phyloP scores from a whole-genome alignment of 306 rosid genomes.

The Hippophae tibetana region DNA sequence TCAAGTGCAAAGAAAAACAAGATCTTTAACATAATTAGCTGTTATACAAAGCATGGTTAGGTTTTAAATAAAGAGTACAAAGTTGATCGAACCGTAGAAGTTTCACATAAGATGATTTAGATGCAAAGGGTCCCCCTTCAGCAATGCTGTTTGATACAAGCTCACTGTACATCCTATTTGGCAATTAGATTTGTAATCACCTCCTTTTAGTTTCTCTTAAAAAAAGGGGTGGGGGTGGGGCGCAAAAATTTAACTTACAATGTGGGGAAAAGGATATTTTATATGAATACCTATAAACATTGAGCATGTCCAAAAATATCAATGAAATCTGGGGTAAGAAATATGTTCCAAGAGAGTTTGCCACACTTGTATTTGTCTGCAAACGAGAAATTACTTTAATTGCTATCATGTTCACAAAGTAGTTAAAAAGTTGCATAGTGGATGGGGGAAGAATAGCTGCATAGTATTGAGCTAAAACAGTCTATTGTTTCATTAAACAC shows the following conservation, averaged over 20 bases:
- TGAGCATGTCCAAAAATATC: conserved; percentile 96
- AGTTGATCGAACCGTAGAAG: conserved; percentile 56
- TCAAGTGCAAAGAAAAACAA: background rate
- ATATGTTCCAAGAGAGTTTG: conserved; percentile 83
- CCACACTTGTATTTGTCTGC: conserved; percentile 96
- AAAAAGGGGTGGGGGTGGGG: too few species aligned
- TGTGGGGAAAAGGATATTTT: too few species aligned
- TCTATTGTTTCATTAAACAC: too few species aligned
- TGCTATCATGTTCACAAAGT: background rate
- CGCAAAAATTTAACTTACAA: too few species aligned
- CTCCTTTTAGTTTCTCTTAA: too few species aligned
- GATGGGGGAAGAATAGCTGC: background rate
- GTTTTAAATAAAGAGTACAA: conserved; percentile 1
- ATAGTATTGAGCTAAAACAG: too few species aligned
- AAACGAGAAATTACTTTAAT: conserved; percentile 10
- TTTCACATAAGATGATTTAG: conserved; percentile 83
- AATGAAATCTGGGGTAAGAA: conserved; percentile 76
- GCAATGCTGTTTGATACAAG: conserved; percentile 89
- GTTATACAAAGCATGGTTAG: background rate
- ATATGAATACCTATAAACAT: conserved; percentile 69
- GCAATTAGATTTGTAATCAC: conserved; percentile 1
- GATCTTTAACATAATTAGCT: background rate
- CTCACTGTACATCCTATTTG: conserved; percentile 95
- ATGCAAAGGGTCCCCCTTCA: conserved; percentile 83
- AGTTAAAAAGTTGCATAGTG: background rate